Evolutionary conservation across 2,329 filamentous ascomycete genomes (phyloP), one percentile per base, ranked within the genome.

Genomic region (Triangularia setosa): DNA sequence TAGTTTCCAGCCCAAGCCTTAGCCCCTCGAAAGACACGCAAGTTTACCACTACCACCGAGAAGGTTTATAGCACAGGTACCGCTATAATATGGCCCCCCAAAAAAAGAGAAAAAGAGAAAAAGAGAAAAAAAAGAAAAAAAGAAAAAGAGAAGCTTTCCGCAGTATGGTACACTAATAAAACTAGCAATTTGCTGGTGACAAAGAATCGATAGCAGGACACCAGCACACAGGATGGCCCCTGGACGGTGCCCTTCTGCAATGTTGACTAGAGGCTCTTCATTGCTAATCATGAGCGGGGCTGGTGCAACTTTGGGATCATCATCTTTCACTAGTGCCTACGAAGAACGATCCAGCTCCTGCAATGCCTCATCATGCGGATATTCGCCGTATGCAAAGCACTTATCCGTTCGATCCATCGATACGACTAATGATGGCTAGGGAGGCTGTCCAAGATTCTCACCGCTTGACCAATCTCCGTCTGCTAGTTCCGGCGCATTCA

Each of bases 131-230:
- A n/a, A n/a, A 55, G 27, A n/a, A 23, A 28, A 35, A 23, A 59
- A 44, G 57, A n/a, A 55, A 55, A n/a, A 23, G 28, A 35, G 35
- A 59, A 44, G 57, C 57, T 24, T 44, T 59, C 30, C 30, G 57
- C 33, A 44, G 57, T n/a, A 23, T 64, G 67, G 67, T 66, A 63
- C 63, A 60, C 62, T 62, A 64, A 63, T 57, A 61, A 64, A 55
- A 57, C 58, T 65, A 64, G 48, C 28, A 59, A 63, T 48, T n/a
- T 21, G 3, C 18, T 48, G 40, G 21, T 23, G 18, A 5, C 40
- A 9, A 48, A 48, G 40, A 48, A 21, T 59, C 44, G 53, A 60
- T 28, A 12, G 21, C 25, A 23, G 28, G 16, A 30, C 40, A 30
- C 61, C 64, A 44, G 58, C 63, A 65, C 30, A 11, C 23, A 16